Percentiles rank a stretch among this genome's conserved stretches.
Conservation (phyloP, 106 monocot genomes). For the Allium cepa region DNA sequence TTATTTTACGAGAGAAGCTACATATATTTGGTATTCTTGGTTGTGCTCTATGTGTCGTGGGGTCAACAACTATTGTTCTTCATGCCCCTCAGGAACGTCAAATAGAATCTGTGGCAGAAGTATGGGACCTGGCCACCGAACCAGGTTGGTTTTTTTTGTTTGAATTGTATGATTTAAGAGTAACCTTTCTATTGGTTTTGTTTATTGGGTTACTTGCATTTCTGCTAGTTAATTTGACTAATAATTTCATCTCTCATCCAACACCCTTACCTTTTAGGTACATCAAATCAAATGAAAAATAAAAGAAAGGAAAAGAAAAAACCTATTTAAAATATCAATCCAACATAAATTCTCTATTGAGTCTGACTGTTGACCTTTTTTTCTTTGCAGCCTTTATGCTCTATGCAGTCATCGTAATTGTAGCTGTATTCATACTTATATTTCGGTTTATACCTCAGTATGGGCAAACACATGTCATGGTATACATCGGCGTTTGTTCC, state of each 20-base stretch:
- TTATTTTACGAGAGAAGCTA: conserved; percentile 74
- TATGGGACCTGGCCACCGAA: conserved; percentile 92
- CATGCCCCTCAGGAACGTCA: conserved; percentile 90
- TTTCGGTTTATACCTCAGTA: conserved; percentile 30
- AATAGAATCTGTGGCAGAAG: conserved; percentile 80
- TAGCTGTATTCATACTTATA: conserved; percentile 32
- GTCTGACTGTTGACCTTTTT: not conserved
- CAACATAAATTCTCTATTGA: too few relatives aligned
- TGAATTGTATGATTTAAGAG: too few relatives aligned
- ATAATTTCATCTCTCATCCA: too few relatives aligned
- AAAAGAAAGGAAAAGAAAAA: too few relatives aligned
- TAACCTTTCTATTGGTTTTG: not conserved
- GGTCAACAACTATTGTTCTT: conserved; percentile 86
- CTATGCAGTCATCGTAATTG: conserved; percentile 32
- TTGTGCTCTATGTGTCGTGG: conserved; percentile 83
- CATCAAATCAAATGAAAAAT: too few relatives aligned
- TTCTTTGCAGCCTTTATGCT: conserved; percentile 39
- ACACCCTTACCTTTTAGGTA: too few relatives aligned
- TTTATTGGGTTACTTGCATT: not conserved
- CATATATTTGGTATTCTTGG: conserved; percentile 91
- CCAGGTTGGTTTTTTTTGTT: conserved; percentile 38
- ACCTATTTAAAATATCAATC: too few relatives aligned
- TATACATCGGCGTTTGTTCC: conserved; percentile 45
- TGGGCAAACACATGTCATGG: conserved; percentile 47
- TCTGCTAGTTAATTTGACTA: not conserved